Percentiles rank a stretch among this genome's conserved stretches.
These are phyloP conservation scores for Colletotrichum chrysophilum DNA, from an alignment of 2,329 filamentous ascomycete species.

Conservation along the genomic window DNA sequence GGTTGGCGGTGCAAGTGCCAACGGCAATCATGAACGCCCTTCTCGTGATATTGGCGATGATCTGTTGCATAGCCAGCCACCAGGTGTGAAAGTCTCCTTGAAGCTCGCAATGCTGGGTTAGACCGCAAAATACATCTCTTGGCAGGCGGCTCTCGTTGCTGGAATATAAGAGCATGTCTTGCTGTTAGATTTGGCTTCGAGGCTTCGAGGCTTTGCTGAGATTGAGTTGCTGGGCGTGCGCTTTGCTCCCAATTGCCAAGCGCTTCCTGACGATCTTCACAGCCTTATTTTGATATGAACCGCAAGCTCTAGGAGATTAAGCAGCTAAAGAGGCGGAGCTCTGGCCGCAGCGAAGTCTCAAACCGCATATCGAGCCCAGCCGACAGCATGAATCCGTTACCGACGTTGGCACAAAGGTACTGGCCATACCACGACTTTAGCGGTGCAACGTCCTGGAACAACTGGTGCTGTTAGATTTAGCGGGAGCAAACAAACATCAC, in stretches of 20 bases:
- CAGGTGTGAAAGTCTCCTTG: neutral
- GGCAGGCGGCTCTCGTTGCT: neutral
- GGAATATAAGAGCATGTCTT: neutral
- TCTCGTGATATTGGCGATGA: neutral
- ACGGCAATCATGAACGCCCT: neutral
- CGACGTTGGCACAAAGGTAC: neutral
- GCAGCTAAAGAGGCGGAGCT: neutral
- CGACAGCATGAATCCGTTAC: neutral
- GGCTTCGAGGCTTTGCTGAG: neutral
- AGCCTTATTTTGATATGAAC: neutral
- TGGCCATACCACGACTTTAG: neutral
- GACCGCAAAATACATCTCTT: neutral
- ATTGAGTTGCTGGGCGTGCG: constrained; percentile 10
- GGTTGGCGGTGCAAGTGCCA: neutral
- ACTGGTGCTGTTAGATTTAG: neutral
- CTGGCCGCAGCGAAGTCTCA: neutral
- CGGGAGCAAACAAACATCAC: neutral
- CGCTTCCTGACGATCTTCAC: constrained; percentile 1
- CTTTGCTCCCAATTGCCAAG: constrained; percentile 19
- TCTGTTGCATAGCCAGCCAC: neutral
- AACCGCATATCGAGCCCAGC: neutral
- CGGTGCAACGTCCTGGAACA: neutral
- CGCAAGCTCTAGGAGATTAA: neutral
- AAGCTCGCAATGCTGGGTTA: neutral
- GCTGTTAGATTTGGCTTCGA: neutral